These are phyloP conservation scores for Isabelozyma heimii DNA, from an alignment of 805 yeast genomes.

Conservation along the genomic window DNA sequence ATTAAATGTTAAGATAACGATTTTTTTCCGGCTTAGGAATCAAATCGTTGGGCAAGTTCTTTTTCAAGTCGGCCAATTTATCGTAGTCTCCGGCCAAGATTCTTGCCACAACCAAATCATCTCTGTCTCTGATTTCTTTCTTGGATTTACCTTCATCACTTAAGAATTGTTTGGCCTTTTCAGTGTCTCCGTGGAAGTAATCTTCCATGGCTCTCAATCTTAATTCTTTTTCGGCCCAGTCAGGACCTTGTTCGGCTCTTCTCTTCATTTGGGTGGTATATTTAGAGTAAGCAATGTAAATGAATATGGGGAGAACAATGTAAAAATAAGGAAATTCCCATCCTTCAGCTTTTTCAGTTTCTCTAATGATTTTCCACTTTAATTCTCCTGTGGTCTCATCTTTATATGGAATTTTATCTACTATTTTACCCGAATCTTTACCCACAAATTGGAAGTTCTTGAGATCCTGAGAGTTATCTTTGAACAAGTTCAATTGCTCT, in stretches of 20 bases:
- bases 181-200: constrained; percentile 51
- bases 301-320: constrained; percentile 68
- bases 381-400: constrained; percentile 76
- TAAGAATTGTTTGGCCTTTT: constrained; percentile 52
- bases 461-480: constrained; percentile 62
- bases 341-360: constrained; percentile 71
- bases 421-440: constrained; percentile 55
- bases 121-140: constrained; percentile 63
- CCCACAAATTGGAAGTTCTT: constrained; percentile 49
- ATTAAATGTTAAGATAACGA: constrained; percentile 32
- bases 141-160: constrained; percentile 50
- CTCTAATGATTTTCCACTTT: constrained; percentile 75
- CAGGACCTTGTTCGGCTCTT: constrained; percentile 46
- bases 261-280: constrained; percentile 42
- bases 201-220: constrained; percentile 71
- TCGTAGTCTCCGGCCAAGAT: constrained; percentile 84
- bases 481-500: constrained; percentile 53
- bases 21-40: constrained; percentile 33
- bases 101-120: constrained; percentile 75
- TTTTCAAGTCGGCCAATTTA: constrained; percentile 57
- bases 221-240: constrained; percentile 85
- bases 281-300: constrained; percentile 51
- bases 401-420: constrained; percentile 82
- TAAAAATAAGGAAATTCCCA: constrained; percentile 79
- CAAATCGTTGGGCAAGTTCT: constrained; percentile 41